Base-by-base conservation (phyloP, 2,329 filamentous ascomycete species). In the Magnaporthiopsis rhizophila region DNA sequence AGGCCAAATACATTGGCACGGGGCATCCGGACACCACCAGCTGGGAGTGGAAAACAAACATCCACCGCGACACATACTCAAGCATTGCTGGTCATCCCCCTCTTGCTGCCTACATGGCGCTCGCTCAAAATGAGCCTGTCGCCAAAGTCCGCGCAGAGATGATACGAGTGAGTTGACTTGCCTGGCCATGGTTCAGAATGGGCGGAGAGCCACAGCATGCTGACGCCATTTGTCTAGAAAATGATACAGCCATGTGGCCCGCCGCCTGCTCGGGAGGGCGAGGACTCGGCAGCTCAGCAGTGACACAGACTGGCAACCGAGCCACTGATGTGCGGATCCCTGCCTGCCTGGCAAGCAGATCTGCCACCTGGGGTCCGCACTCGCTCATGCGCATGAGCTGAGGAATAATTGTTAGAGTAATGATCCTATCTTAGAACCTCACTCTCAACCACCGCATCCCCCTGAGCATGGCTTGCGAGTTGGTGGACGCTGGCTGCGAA, bases 41-140 rank as follows among this genome's bases (percentile, higher is more conserved):
- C 76, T 95, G 95, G 87, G 95, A 99, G 79, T 99, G 93, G 92
- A 89, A 89, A 62, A 93, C 90, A 66, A 99, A 98, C 80, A 94
- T 98, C 74, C 86, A 92, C 74, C 92, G 95, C 75, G 95, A 99
- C 80, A 96, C 89, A 28, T 93, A 94, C 74, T 86, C 92, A 26
- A 92, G 88, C 67, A 93, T 96, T 71, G 85, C 95, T 68, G 95
- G 95, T 26, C 95, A 99, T 74, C 90, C 92, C 21, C 90, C 92
- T 9, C 82, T 97, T 66, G 82, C 98, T 21, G 87, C 90, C 56
- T 97, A 97, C 76, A 92, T 97, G 81, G 85, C 90, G 24, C 87
- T 98, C 62, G 94, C 93, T 0, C 87, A 96, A 79, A 95, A 95
- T 61, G 91, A 96, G 75, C 84, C 90, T 7, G 83, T 89, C 65